Base-by-base conservation (phyloP, 1,139 yeast species). In the Yamadazyma conglobata region DNA sequence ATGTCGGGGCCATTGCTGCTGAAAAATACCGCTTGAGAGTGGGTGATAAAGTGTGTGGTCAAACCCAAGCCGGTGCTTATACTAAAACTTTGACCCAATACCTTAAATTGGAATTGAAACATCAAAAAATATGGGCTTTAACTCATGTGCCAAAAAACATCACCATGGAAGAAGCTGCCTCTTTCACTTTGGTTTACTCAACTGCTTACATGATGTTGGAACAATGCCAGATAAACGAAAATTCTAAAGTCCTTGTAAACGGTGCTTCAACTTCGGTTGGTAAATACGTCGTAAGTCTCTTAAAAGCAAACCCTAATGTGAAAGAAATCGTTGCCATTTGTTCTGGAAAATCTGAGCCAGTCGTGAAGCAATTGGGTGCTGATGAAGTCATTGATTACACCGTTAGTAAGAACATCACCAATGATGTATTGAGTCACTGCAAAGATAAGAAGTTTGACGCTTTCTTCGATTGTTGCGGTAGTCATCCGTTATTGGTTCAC, bases 261-360 rank as follows among this genome's bases (percentile, higher is more conserved):
- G 95, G 95, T 25, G 91, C 83, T 10, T 76, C 85, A 4, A 75
- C 93, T 1, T 64, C 80, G n/a, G 83, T 82, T 5, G 94, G 91
- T 2, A 54, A 76, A 37, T 70, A 64, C 56, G 68, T 72, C 3
- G 62, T 77, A 17, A 87, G 80, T 48, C 46, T 83, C 14, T 70
- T 79, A 14, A 77, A 73, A 41, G 52, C 60, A 35, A 70, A 64
- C 39, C 28, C 34, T 7, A 58, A 67, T 4, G 69, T 73, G 3
- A 52, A 52, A 23, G 66, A 68, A 32, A 60, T 79, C 8, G 73
- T 72, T 2, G 72, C 65, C 2, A 63, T 58, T 5, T 56, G 63
- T 39, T 60, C 66, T 0, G 29, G 44, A 2, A 36, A 34, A 18
- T 52, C 79, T 11, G 55, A 56, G 7, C 66, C 56, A 4, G 44